Conservation (phyloP, 768 basidiomycete species). For the Mycena vulgaris region DNA sequence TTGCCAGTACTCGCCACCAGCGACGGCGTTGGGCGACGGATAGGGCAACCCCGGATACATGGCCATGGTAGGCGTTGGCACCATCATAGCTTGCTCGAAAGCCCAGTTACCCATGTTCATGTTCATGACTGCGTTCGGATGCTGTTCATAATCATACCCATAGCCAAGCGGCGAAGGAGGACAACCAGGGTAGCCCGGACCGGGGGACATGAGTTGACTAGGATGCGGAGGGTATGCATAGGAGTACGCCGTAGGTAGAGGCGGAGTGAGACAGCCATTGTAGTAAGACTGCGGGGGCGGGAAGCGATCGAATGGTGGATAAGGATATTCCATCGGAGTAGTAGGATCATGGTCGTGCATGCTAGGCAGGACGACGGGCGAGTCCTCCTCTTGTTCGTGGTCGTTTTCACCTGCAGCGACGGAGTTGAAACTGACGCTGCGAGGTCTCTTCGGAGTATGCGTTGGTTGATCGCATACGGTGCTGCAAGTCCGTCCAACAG, state of each 20-base stretch:
- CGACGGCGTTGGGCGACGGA: conserved; percentile 2
- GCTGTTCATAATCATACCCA: conserved; percentile 38
- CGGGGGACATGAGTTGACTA: conserved; percentile 8
- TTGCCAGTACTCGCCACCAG: conserved; percentile 36
- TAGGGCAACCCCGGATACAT: conserved; percentile 29
- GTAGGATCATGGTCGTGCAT: conserved; percentile 9
- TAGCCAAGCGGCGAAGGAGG: conserved; percentile 32
- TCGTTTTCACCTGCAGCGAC: conserved; percentile 16
- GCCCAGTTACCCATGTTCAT: conserved; percentile 40
- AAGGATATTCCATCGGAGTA: conserved; percentile 28
- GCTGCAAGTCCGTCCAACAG: conserved; percentile 44
- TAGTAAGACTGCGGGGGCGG: conserved; percentile 29
- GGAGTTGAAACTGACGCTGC: conserved; percentile 33
- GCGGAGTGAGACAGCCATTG: conserved; percentile 26
- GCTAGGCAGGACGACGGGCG: conserved; percentile 7
- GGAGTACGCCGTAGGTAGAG: conserved; percentile 18
- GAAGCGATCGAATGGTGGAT: conserved; percentile 27
- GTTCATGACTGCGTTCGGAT: conserved; percentile 17
- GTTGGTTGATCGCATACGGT: conserved; percentile 23
- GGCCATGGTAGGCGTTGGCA: conserved; percentile 15
- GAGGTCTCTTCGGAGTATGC: conserved; percentile 26
- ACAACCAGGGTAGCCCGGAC: conserved; percentile 7
- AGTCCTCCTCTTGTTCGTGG: conserved; percentile 21
- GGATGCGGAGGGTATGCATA: conserved; percentile 29
- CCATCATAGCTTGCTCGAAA: conserved; percentile 48